Evolutionary conservation across 176 grass and related monocot species (phyloP), one percentile per base, ranked within the genome.

Genomic region (Oryza punctata): DNA sequence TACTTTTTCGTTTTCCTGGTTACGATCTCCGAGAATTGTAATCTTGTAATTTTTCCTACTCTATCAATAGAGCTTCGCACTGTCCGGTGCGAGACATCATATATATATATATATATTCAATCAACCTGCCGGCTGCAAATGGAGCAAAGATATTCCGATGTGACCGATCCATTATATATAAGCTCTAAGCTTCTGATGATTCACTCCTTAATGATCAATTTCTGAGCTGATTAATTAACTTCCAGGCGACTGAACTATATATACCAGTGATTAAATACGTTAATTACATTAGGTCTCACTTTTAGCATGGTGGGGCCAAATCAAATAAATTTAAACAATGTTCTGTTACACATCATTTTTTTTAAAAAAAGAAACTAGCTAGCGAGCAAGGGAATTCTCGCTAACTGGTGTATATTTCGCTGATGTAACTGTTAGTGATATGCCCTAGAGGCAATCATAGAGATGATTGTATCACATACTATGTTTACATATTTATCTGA

Each of bases 21-120:
- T n/a, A n/a, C n/a, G n/a, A n/a, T n/a, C n/a, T n/a, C n/a, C n/a
- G n/a, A n/a, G n/a, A n/a, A n/a, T n/a, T n/a, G n/a, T n/a, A n/a
- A n/a, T n/a, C n/a, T n/a, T n/a, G n/a, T n/a, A n/a, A n/a, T n/a
- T n/a, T n/a, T n/a, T n/a, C n/a, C n/a, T n/a, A n/a, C n/a, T n/a
- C n/a, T n/a, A n/a, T n/a, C n/a, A n/a, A n/a, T n/a, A n/a, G n/a
- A n/a, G n/a, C n/a, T n/a, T n/a, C n/a, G n/a, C n/a, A n/a, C n/a
- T n/a, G n/a, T n/a, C n/a, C n/a, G n/a, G n/a, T n/a, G n/a, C n/a
- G n/a, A n/a, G n/a, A n/a, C n/a, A n/a, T n/a, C n/a, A n/a, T n/a
- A n/a, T n/a, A n/a, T n/a, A n/a, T n/a, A n/a, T n/a, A n/a, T n/a
- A 78, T 63, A 38, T 6, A 69, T 71, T 57, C 41, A 85, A 65